A percentile compares a stretch with the other conserved stretches of the same genome.
phyloP scores from a whole-genome alignment of 1,139 yeast species.

The Geotrichum restrictum region DNA sequence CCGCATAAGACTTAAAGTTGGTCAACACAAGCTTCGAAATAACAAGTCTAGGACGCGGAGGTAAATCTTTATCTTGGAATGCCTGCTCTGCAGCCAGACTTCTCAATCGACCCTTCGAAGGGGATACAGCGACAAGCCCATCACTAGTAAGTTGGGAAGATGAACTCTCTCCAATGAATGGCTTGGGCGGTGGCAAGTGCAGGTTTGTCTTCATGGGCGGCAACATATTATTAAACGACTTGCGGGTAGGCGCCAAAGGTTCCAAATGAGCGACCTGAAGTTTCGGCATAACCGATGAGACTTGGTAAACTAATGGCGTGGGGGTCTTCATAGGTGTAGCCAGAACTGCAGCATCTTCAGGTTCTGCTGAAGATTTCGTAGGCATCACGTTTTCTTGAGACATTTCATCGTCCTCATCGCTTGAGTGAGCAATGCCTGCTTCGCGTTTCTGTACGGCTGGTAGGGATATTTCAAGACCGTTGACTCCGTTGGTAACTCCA shows the following conservation, averaged over 20 bases:
- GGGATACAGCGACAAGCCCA: constrained; percentile 19
- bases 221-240: constrained; percentile 2
- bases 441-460: neutral
- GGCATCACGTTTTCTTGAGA: constrained; percentile 1
- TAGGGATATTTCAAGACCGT: constrained; percentile 1
- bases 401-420: constrained; percentile 3
- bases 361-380: neutral
- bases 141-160: constrained; percentile 4
- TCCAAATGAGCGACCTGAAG: constrained; percentile 12
- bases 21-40: constrained; percentile 69
- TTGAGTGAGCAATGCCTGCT: neutral
- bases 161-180: neutral
- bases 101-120: constrained; percentile 20
- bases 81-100: constrained; percentile 20
- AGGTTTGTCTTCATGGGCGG: constrained; percentile 2
- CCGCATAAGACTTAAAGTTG: constrained; percentile 95
- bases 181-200: constrained; percentile 3
- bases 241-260: constrained; percentile 6
- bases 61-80: constrained; percentile 12
- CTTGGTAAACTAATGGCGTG: neutral
- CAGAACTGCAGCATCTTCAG: neutral
- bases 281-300: neutral
- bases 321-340: constrained; percentile 4
- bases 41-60: constrained; percentile 55
- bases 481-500: constrained; percentile 1